Evolutionary conservation across 2,329 filamentous ascomycete species (phyloP), one percentile per base, ranked within the genome.

Genomic region (Fusarium humuli): DNA sequence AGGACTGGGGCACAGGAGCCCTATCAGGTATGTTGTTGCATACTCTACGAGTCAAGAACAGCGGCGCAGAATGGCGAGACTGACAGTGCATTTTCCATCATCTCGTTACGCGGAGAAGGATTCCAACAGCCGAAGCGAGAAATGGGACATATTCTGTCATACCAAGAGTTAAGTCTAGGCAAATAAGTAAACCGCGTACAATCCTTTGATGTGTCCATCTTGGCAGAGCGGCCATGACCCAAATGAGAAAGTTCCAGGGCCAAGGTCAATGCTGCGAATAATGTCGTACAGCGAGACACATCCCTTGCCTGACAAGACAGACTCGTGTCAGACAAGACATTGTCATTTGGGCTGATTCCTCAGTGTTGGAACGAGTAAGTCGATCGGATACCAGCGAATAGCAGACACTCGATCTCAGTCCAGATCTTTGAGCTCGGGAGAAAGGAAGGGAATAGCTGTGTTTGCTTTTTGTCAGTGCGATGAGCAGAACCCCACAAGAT

Each of bases 401-500:
- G 10, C 30, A 46, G 13, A 27, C 6, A 29, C 27, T 13, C 18
- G 44, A n/a, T 27, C 44, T 25, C 14, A 23, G 8, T 11, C 23
- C 16, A 27, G 30, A 52, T 52, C 48, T 52, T 52, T 52, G 48
- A 25, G 22, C 7, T 52, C 22, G 48, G 32, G 16, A 18, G 23
- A 52, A 65, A 60, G 56, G 37, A 65, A 60, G 56, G 37, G 49
- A 62, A 57, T 18, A 59, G 16, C 27, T 30, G n/a, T 40, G 22
- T 25, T 67, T 66, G 57, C 66, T 52, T 53, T 65, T 61, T 59
- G 25, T 25, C 40, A 42, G 47, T 59, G 41, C 61, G 47, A 65
- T 62, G 48, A 57, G 61, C 46, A 67, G 55, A 65, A 64, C 60
- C 64, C 68, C 71, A 69, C 65, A 66, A 66, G 63, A 59, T 66